These are phyloP conservation scores for Dissophora ornata DNA, from an alignment of 192 early-diverging fungal species.

Conservation along the genomic window DNA sequence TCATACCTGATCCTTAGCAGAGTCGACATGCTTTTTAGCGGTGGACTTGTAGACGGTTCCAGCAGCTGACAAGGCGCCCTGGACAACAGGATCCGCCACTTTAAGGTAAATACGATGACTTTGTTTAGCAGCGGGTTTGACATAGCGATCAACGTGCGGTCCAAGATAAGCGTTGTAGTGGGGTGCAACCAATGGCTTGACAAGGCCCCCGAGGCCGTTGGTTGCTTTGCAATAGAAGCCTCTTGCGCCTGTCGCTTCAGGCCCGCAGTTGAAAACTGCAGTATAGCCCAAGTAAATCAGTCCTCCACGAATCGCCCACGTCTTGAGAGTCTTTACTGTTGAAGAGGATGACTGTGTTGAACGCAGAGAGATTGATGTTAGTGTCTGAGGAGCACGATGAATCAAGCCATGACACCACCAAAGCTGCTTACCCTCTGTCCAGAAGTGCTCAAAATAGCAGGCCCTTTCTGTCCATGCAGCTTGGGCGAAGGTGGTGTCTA, in stretches of 20 bases:
- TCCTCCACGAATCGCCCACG: conserved; percentile 45
- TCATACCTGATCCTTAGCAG: conserved; percentile 38
- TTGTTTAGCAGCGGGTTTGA: conserved; percentile 28
- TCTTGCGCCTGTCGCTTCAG: conserved; percentile 24
- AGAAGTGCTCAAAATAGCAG: conserved; percentile 41
- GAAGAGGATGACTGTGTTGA: conserved; percentile 10
- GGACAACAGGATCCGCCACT: conserved; percentile 41
- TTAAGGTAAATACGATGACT: conserved; percentile 37
- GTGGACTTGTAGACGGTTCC: conserved; percentile 34
- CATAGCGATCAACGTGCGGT: conserved; percentile 38
- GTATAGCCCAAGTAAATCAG: conserved; percentile 39
- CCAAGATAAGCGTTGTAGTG: conserved; percentile 38
- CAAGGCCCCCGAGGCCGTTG: conserved; percentile 34
- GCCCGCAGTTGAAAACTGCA: conserved; percentile 30
- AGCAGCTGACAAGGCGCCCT: conserved; percentile 24
- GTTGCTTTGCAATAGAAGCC: conserved; percentile 48
- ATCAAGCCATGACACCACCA: too few relatives aligned
- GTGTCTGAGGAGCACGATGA: too few relatives aligned
- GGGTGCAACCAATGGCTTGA: conserved; percentile 36
- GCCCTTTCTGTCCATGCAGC: conserved; percentile 44
- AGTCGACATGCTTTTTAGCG: conserved; percentile 49
- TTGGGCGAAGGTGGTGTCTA: conserved; percentile 49
- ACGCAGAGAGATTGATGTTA: background rate
- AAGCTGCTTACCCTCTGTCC: conserved; percentile 22
- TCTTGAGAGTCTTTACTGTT: conserved; percentile 27